Evolutionary conservation across 2,329 filamentous ascomycete genomes (phyloP), one percentile per base, ranked within the genome.

Genomic region (Colletotrichum tropicicola): DNA sequence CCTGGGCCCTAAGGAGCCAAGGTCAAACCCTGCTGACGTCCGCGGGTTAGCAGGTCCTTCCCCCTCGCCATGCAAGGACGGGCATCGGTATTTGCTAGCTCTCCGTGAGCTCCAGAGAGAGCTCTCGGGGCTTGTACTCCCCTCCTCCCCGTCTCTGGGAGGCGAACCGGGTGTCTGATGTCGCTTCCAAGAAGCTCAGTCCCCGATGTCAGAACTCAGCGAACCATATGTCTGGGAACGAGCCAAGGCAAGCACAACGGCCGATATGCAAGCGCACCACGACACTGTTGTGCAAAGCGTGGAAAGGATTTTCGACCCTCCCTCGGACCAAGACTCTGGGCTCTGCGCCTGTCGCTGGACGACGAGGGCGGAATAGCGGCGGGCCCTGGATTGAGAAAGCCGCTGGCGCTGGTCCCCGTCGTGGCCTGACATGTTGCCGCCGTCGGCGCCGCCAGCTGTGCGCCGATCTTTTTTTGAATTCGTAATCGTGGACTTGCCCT

Each of bases 41-140:
- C 25, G 44, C 25, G 56, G 35, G 21, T 2, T 21, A 15, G 21
- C 27, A 10, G 27, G 17, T n/a, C 30, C 35, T 39, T 48, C 60
- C 25, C 60, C 52, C 35, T 53, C 39, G 17, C 25, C 43, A 60
- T 45, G 62, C 62, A 55, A 56, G 44, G 35, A 62, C 62, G 57
- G 62, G 62, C 62, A 12, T 65, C 62, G 62, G 62, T 41, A 32
- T 61, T 39, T 61, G 43, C 57, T n/a, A 62, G 49, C 28, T 49
- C 23, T 56, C 62, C 62, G 62, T 55, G 43, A 49, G 49, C 49
- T 62, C 43, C 27, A 49, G 37, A 1, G 53, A 19, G 27, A 25
- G 49, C 23, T 49, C 57, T 62, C 57, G 57, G 61, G 62, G 49
- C 58, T 37, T 51, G 44, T 47, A 30, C 35, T 41, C 39, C 23